phyloP scores from a whole-genome alignment of 2,329 filamentous ascomycete species.

The Leptoxyphium fumago region DNA sequence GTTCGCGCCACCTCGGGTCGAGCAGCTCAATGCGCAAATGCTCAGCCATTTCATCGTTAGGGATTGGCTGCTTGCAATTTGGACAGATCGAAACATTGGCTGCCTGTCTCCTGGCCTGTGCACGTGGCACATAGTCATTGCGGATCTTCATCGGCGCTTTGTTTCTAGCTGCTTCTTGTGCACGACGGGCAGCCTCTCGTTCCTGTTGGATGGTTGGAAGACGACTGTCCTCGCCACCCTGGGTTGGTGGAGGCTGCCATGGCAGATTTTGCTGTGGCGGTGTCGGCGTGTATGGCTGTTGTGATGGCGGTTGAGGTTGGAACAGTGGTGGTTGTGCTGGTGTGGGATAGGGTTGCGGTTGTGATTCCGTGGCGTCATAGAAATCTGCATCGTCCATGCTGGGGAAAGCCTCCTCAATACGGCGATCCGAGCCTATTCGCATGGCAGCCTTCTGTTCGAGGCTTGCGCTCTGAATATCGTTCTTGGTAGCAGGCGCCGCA shows the following conservation, averaged over 20 bases:
- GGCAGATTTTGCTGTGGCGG: slow-evolving; percentile 19
- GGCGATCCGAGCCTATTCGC: slow-evolving; percentile 64
- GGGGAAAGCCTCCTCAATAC: slow-evolving; percentile 92
- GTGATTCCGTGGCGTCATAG: slow-evolving; percentile 14
- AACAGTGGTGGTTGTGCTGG: slow-evolving; percentile 8
- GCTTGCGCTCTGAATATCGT: slow-evolving; percentile 85
- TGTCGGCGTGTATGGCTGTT: slow-evolving; percentile 10
- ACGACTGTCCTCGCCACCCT: slow-evolving; percentile 18
- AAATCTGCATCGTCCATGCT: slow-evolving; percentile 44
- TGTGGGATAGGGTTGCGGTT: slow-evolving; percentile 14
- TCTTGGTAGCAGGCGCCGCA: slow-evolving; percentile 74
- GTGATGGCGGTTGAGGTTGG: slow-evolving; percentile 8
- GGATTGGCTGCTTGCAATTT: slow-evolving; percentile 84
- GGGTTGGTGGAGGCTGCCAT: slow-evolving; percentile 8
- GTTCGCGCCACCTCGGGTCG: slow-evolving; percentile 90
- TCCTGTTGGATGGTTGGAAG: slow-evolving; percentile 18
- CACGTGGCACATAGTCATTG: slow-evolving; percentile 80
- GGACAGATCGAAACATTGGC: slow-evolving; percentile 65
- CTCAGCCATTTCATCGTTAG: slow-evolving; percentile 72
- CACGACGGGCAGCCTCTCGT: slow-evolving; percentile 54
- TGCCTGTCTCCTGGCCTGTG: slow-evolving; percentile 53
- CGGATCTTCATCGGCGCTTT: slow-evolving; percentile 72
- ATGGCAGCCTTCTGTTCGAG: slow-evolving; percentile 89
- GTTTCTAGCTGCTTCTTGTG: slow-evolving; percentile 53
- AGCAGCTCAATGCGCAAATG: slow-evolving; percentile 92